Base-by-base conservation (phyloP, 345 rosid genomes). In the Turritis glabra region DNA sequence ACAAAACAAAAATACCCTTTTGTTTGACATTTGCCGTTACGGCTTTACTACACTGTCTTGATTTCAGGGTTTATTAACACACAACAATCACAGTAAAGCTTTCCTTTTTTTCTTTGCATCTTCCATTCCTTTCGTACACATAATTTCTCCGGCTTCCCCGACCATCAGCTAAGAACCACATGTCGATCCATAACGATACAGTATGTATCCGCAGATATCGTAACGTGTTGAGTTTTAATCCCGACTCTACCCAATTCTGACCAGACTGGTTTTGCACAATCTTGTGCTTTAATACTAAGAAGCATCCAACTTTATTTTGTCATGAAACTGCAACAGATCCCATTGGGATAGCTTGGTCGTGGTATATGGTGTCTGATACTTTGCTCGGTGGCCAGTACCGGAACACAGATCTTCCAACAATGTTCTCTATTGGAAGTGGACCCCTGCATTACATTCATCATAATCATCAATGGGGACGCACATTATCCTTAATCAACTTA, bases 351-450 rank as follows among this genome's bases (percentile, higher is more conserved):
- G 29, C 54, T 64, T 78, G 78, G 73, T 84, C 80, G 52, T 71
- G 80, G 80, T 78, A 52, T 55, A 87, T 57, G 23, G 83, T 85
- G 81, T 85, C 84, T n/a, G 96, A 92, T 58, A 87, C 90, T 80
- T 73, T 89, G 75, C 89, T 77, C 4, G 95, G 95, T 52, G 91
- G 97, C 91, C 95, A 88, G 44, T 88, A 89, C 15, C 93, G 85
- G 30, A 86, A 91, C 55, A 89, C 86, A 13, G 91, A 89, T 78
- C 93, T 83, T 57, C 92, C 91, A 19, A 88, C 72, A 14, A 88
- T 87, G 84, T 86, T 84, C 60, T 81, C 62, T 1, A 87, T 43
- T 1, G 97, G 97, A 76, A 90, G 88, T 1, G 97, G 97, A 81
- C 97, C 97, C 97, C 97, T 90, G 79, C 69, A 73, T 52, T 21